Evolutionary conservation across 306 rosid species (phyloP).

Genomic region (Cyclanthera cordifolia): DNA sequence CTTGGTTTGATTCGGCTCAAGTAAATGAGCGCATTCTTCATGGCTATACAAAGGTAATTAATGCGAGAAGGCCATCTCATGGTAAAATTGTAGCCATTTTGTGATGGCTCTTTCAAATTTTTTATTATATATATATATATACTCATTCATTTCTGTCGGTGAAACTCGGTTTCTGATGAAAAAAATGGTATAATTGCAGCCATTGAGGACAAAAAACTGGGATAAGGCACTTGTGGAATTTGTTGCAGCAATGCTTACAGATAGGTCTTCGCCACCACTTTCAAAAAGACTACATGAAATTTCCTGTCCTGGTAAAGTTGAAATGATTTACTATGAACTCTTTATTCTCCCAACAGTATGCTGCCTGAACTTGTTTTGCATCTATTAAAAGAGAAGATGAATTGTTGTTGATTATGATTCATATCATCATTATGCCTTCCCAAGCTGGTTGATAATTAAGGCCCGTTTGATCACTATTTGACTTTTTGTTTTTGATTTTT

Average conservation of each 20-base stretch:
- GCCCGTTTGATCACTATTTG: too few species aligned
- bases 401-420: background rate
- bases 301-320: constrained; percentile 65
- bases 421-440: background rate
- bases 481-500: too few species aligned
- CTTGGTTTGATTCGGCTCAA: constrained; percentile 65
- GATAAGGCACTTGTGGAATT: constrained; percentile 77
- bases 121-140: too few species aligned
- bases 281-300: constrained; percentile 58
- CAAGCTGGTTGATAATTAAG: background rate
- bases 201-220: constrained; percentile 79
- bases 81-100: constrained; percentile 51
- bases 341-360: constrained; percentile 5
- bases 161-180: too few species aligned
- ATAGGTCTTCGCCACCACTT: constrained; percentile 43
- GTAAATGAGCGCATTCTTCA: constrained; percentile 46
- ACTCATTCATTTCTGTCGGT: too few species aligned
- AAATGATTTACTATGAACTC: constrained; percentile 16
- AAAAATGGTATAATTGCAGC: constrained; percentile 39
- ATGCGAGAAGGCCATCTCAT: constrained; percentile 20
- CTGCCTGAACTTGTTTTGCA: constrained; percentile 5
- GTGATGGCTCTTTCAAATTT: too few species aligned
- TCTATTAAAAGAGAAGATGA: background rate
- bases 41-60: constrained; percentile 75
- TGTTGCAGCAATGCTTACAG: constrained; percentile 74